Evolutionary conservation across 2,329 filamentous ascomycete species (phyloP), one percentile per base, ranked within the genome.

Genomic region (Cordyceps javanica): DNA sequence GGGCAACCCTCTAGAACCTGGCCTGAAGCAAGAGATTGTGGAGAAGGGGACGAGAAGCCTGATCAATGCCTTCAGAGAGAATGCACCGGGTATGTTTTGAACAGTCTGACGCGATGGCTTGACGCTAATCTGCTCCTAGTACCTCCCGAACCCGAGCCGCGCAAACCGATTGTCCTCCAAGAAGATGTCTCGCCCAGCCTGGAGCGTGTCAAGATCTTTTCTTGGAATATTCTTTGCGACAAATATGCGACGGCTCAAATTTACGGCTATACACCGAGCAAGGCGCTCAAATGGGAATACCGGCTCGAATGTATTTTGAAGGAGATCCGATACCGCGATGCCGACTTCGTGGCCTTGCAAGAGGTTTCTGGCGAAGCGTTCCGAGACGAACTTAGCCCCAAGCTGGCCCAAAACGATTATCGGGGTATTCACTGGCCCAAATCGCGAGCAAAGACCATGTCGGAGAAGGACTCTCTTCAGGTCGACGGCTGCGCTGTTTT

Each of bases 401-500:
- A 91, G 60, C 80, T 99, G 59, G 90, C 90, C 2, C 87, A 90
- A 65, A 81, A 88, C 65, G 91, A 93, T 63, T 99, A 97, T 81
- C 95, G 91, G 75, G 93, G 94, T 25, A 87, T 96, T 3, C 95
- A 93, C 69, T 96, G 89, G 83, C 90, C 92, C 45, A 93, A 96
- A 71, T 88, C 89, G 42, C 85, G 94, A 68, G 90, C 92, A 36
- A 89, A 89, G 73, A 97, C 93, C 9, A 96, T 97, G 90, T 83
- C 83, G 14, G 91, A 95, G 67, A 90, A 88, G 73, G 91, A 97
- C 64, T 89, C 91, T 5, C 89, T 88, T 66, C 79, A 81, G n/a
- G 93, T 99, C 13, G 94, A 99, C 73, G 94, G 94, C 11, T 97
- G 94, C 72, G 94, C 94, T 34, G 93, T 92, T 53, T 97, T 99